phyloP scores from a whole-genome alignment of 1,284 basidiomycete genomes.

The Ganoderma sp. region DNA sequence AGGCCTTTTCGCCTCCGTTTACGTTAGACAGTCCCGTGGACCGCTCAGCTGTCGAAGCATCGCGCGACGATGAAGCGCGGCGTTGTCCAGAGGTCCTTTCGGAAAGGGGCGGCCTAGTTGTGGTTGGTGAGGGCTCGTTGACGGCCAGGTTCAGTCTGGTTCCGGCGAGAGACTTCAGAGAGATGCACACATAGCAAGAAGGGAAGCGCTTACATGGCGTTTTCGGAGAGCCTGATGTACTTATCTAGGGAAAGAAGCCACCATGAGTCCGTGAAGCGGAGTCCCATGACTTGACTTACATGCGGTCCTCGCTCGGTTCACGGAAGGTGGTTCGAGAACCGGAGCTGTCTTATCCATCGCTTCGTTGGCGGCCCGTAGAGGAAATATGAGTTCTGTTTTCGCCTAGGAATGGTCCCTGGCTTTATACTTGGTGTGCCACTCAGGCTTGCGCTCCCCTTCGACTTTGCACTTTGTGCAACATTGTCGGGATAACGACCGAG shows the following conservation, averaged over 20 bases:
- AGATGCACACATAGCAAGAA: neutral
- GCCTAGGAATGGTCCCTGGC: neutral
- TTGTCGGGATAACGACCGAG: neutral
- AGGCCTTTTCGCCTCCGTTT: neutral
- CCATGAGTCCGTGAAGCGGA: neutral
- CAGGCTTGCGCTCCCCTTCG: neutral
- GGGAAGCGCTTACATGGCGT: neutral
- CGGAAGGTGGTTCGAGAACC: neutral
- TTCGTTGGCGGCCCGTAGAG: neutral
- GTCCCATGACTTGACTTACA: neutral
- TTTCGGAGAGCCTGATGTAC: neutral
- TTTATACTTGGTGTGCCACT: neutral
- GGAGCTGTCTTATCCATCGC: neutral
- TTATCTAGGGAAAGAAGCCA: neutral
- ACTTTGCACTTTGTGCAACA: neutral
- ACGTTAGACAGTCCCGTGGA: neutral
- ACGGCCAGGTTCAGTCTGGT: neutral
- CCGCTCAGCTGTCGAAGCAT: neutral
- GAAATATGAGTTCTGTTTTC: neutral
- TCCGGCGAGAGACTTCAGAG: neutral
- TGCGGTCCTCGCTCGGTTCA: neutral
- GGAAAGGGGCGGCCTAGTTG: neutral
- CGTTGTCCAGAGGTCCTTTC: neutral
- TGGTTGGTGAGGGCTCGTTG: neutral
- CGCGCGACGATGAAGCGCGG: neutral